phyloP scores from a whole-genome alignment of 139 green algal species.

The Zygnema circumcarinatum region DNA sequence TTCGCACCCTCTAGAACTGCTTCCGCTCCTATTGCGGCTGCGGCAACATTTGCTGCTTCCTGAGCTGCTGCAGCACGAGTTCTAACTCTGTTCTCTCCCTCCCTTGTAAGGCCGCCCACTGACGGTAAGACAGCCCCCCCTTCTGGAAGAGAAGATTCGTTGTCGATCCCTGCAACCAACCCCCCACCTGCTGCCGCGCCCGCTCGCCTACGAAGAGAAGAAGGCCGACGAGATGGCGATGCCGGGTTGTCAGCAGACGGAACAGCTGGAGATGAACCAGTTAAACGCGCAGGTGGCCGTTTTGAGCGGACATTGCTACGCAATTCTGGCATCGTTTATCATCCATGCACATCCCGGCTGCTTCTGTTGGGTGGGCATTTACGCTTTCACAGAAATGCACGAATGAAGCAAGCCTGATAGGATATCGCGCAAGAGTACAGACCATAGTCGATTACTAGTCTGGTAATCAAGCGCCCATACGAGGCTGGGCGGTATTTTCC shows the following conservation, averaged over 20 bases:
- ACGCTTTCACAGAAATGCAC: background rate
- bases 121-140: background rate
- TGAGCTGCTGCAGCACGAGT: conserved; percentile 26
- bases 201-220: conserved; percentile 1
- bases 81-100: conserved; percentile 22
- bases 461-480: too few species aligned
- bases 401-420: background rate
- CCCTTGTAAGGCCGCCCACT: background rate
- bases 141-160: conserved; percentile 10
- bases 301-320: conserved; percentile 34
- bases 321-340: conserved; percentile 58
- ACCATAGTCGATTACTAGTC: background rate
- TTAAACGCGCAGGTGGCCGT: conserved; percentile 36
- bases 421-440: background rate
- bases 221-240: conserved; percentile 18
- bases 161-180: conserved; percentile 15
- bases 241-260: background rate
- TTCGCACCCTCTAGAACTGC: background rate
- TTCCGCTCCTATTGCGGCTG: background rate
- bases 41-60: conserved; percentile 13
- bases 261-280: conserved; percentile 9
- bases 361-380: conserved; percentile 1
- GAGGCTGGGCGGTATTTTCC: too few species aligned
- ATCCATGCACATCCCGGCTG: conserved; percentile 41
- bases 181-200: background rate